Evolutionary conservation across 225 moss, liverwort and hornwort genomes (phyloP).

Genomic region (Sphagnum contortum): DNA sequence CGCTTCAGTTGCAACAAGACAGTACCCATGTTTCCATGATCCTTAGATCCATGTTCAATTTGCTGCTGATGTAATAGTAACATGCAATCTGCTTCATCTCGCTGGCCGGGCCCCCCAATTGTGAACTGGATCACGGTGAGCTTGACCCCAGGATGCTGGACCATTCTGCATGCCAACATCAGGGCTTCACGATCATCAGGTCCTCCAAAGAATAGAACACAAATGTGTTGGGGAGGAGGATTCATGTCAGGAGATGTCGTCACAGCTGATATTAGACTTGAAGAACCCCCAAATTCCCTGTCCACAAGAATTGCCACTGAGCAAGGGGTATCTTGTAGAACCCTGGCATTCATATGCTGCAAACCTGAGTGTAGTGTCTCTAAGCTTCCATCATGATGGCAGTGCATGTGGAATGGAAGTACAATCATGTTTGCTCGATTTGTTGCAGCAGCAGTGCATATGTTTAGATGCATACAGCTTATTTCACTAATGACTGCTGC

Average conservation of each 20-base stretch:
- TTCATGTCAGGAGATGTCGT: neutral
- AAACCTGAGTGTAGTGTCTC: slow-evolving; percentile 20
- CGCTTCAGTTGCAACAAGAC: neutral
- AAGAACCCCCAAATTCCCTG: slow-evolving; percentile 24
- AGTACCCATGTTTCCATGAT: neutral
- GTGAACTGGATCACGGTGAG: slow-evolving; percentile 59
- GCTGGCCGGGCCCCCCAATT: slow-evolving; percentile 5
- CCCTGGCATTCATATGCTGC: slow-evolving; percentile 27
- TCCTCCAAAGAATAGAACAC: slow-evolving; percentile 62
- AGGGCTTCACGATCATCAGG: slow-evolving; percentile 72
- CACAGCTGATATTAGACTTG: slow-evolving; percentile 16
- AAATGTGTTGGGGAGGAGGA: slow-evolving; percentile 12
- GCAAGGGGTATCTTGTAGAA: slow-evolving; percentile 36
- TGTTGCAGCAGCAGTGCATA: slow-evolving; percentile 36
- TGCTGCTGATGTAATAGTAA: neutral
- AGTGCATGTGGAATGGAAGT: slow-evolving; percentile 51
- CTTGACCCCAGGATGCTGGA: slow-evolving; percentile 25
- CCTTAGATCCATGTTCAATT: neutral
- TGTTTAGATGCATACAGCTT: slow-evolving; percentile 47
- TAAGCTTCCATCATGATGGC: slow-evolving; percentile 18
- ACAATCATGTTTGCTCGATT: slow-evolving; percentile 51
- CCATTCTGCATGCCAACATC: slow-evolving; percentile 50
- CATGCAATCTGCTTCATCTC: neutral
- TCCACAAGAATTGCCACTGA: slow-evolving; percentile 60
- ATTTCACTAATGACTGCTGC: slow-evolving; percentile 31